Evolutionary conservation across 2,329 filamentous ascomycete species (phyloP).

Genomic region (Cucurbitaria berberidis): DNA sequence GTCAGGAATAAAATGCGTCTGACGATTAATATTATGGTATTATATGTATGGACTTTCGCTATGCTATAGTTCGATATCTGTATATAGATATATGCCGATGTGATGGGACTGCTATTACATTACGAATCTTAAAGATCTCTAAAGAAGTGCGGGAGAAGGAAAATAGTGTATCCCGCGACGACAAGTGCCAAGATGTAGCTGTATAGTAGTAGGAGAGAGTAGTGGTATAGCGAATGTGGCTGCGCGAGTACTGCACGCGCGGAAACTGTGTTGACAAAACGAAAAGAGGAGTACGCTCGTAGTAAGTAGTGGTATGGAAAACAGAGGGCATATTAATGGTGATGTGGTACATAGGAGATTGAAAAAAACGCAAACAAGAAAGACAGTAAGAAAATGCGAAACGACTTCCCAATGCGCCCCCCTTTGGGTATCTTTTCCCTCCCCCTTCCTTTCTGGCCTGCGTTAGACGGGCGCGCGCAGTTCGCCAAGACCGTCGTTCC

Average conservation of each 20-base stretch:
- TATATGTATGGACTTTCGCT: too few relatives aligned
- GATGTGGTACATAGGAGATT: constrained; percentile 1
- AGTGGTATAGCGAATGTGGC: not conserved
- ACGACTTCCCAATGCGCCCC: constrained; percentile 6
- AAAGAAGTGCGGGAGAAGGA: constrained; percentile 9
- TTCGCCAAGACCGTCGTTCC: constrained; percentile 2
- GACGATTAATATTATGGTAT: constrained; percentile 12
- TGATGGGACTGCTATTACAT: too few relatives aligned
- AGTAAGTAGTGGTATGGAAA: too few relatives aligned
- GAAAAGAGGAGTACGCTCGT: too few relatives aligned
- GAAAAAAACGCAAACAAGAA: too few relatives aligned
- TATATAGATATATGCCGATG: too few relatives aligned
- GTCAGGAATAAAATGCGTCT: too few relatives aligned
- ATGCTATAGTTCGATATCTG: too few relatives aligned
- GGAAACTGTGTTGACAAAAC: not conserved
- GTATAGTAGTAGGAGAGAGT: not conserved
- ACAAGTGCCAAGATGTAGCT: constrained; percentile 4
- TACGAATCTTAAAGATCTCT: constrained; percentile 1
- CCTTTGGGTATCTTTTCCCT: constrained; percentile 33
- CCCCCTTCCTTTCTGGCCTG: constrained; percentile 12
- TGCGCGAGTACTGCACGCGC: not conserved
- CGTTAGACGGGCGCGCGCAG: constrained; percentile 6
- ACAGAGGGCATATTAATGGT: too few relatives aligned
- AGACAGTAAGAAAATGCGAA: not conserved
- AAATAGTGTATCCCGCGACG: constrained; percentile 1